Conservation (phyloP, 2,329 filamentous ascomycete genomes). For the Dothideomycetidae sp. region DNA sequence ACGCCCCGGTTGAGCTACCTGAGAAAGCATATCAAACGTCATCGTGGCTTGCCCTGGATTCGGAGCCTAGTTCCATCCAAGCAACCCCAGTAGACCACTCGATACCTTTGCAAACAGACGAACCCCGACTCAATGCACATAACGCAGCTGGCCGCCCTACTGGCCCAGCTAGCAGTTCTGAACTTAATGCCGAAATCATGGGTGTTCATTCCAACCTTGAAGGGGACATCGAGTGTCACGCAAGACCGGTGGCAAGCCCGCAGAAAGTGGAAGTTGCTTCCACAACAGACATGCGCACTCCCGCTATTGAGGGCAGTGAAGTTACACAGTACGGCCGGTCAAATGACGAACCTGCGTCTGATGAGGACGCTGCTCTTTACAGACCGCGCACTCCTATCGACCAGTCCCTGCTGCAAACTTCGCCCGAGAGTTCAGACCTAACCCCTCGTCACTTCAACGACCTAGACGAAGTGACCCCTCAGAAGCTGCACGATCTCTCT, state of each 20-base stretch:
- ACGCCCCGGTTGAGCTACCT: constrained; percentile 11
- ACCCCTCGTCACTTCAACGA: constrained; percentile 6
- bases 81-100: constrained; percentile 6
- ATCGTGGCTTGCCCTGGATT: not conserved
- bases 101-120: not conserved
- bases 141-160: not conserved
- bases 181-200: not conserved
- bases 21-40: not conserved
- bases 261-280: not conserved
- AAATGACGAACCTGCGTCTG: not conserved
- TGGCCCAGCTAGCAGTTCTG: not conserved
- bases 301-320: not conserved
- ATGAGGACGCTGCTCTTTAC: not conserved
- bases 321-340: not conserved
- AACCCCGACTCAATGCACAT: not conserved
- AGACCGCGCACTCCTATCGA: constrained; percentile 3
- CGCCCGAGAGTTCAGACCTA: constrained; percentile 4
- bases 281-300: not conserved
- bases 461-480: constrained; percentile 2
- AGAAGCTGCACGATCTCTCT: constrained; percentile 1
- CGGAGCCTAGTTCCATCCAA: constrained; percentile 1
- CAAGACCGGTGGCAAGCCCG: not conserved
- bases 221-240: not conserved
- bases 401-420: not conserved
- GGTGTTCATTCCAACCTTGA: not conserved